Conservation (phyloP, 768 basidiomycete genomes). For the Suillus alpinus region DNA sequence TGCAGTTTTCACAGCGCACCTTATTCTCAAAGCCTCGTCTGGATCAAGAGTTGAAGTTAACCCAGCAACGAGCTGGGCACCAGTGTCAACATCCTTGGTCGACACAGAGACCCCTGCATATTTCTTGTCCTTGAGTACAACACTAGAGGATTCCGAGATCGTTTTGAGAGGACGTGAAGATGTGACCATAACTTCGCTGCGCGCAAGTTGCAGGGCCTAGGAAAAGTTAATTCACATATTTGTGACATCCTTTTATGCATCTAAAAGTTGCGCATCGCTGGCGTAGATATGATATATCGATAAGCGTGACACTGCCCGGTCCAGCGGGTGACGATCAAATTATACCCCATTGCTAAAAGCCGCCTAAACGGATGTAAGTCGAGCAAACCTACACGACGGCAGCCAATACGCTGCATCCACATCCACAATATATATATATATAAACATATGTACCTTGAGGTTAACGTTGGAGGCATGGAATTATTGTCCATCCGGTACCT, state of each 20-base stretch:
- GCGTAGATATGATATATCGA: no score
- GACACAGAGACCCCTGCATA: constrained; percentile 27
- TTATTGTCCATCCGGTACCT: no score
- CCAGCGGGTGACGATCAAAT: no score
- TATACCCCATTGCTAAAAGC: no score
- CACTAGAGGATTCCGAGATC: neutral
- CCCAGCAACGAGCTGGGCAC: constrained; percentile 50
- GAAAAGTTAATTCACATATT: neutral
- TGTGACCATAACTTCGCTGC: neutral
- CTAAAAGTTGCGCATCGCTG: neutral
- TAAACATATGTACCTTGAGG: no score
- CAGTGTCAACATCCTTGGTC: constrained; percentile 45
- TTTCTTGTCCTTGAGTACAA: constrained; percentile 24
- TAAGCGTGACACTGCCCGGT: no score
- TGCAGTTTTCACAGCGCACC: constrained; percentile 29
- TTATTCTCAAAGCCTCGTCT: constrained; percentile 44
- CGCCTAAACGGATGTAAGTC: neutral
- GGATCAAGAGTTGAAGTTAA: constrained; percentile 39
- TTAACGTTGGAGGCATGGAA: no score
- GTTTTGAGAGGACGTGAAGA: neutral
- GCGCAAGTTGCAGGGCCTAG: neutral
- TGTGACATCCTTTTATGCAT: neutral
- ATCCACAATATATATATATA: neutral
- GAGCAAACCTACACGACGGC: neutral
- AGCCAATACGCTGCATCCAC: neutral